Evolutionary conservation across 306 rosid species (phyloP), one percentile per base, ranked within the genome.

Genomic region (Rosa chinensis): DNA sequence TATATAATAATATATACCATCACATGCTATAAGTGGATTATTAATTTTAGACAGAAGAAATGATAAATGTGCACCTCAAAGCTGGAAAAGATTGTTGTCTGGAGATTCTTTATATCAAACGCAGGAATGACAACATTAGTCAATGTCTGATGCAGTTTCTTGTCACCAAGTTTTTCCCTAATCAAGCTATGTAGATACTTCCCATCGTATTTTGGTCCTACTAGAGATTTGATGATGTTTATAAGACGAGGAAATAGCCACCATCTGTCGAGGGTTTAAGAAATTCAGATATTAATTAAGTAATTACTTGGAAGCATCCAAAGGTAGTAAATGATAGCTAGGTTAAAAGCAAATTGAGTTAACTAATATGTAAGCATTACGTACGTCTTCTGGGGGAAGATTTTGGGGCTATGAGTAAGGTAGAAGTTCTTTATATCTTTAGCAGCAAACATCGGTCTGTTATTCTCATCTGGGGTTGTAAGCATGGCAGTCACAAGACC

Each of bases 131-230:
- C 93, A 45, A 93, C 73, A 53, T 91, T 91, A 63, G 97, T 89
- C 81, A 91, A 72, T 0, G 94, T 85, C 37, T 93, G 81, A 58
- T 86, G 86, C 85, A 91, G 81, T 2, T 83, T 84, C 66, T 73
- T 87, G 2, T 88, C 80, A 5, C 97, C 93, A 10, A 93, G 85
- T 72, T 87, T 93, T 79, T 89, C 79, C 78, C 43, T 80, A 0
- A 91, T 81, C 1, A 91, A 79, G 2, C 8, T 53, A 43, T 87
- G 97, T 2, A 94, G 90, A 77, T 94, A 90, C 47, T 84, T 82
- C 7, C 97, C 98, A 25, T 89, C 83, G 49, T 94, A 94, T 77
- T 89, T 94, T 9, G 97, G 97, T 61, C 98, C 98, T 50, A 50
- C 1, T 47, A 89, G 74, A 21, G 86, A 74, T 70, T 71, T 85